Evolutionary conservation across 169 alveolate species (phyloP), one percentile per base, ranked within the genome.

Genomic region (Cryptosporidium xiaoi): DNA sequence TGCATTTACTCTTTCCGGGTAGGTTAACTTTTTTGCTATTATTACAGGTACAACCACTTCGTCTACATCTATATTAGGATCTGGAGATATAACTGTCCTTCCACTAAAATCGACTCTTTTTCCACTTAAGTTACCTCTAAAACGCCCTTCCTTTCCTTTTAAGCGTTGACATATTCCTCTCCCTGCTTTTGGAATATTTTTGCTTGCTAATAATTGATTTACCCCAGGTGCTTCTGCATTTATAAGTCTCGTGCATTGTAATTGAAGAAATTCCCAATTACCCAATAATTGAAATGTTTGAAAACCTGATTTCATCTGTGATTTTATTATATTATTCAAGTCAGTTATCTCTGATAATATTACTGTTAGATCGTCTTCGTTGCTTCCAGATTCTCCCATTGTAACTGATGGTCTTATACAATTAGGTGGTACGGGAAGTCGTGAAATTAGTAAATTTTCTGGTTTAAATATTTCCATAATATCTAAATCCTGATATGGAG

Each of bases 11-110:
- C 93, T 92, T 83, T 97, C 99, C 6, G 99, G 99, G 91, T 95
- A 97, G 3, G 99, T 98, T 50, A 98, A 90, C 27, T 94, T 93
- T 92, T 92, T 96, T 8, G 99, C 99, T 91, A 97, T 97, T 90
- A 95, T 94, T 82, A 96, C 95, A 12, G 99, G 99, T 4, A 98
- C 95, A 33, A 97, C 99, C 31, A 98, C 99, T 90, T 98, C 97
- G 90, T 96, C 99, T 16, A 98, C 96, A 4, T 93, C 96, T 34
- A 98, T 96, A 92, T 98, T 98, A 34, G 99, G 99, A 85, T 98
- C 99, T 3, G 99, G 99, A 1, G 99, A 97, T 44, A 98, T 98
- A 36, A 98, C 99, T 13, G 99, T 97, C 66, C 99, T 91, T 33
- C 99, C 99, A 2, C 99, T 96, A 92, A 96, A 98, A 87, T 98